A percentile compares a stretch with the other conserved stretches of the same genome.
Conservation (phyloP, 202 grass and related monocot genomes). For the Digitaria exilis region DNA sequence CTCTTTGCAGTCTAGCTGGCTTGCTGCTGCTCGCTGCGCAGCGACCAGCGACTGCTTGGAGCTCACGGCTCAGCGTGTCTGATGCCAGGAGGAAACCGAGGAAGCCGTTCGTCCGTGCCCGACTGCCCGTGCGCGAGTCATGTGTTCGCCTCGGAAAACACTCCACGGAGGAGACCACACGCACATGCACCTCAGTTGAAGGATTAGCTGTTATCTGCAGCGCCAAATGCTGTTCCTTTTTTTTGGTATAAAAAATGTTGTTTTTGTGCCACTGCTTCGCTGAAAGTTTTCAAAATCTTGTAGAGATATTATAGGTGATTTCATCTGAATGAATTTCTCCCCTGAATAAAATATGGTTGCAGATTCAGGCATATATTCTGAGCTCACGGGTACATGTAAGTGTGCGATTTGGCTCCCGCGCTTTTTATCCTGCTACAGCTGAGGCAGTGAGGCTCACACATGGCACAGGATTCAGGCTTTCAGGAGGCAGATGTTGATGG, state of each 20-base stretch:
- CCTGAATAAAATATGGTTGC: neutral
- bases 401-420: slow-evolving; percentile 10
- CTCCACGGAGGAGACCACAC: neutral
- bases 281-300: neutral
- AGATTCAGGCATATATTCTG: slow-evolving; percentile 5
- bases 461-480: slow-evolving; percentile 30
- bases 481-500: neutral
- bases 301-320: neutral
- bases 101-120: neutral
- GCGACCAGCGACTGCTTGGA: slow-evolving; percentile 10
- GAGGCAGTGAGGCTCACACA: slow-evolving; percentile 33
- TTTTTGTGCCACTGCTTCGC: slow-evolving; percentile 1
- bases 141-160: slow-evolving; percentile 25
- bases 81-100: neutral
- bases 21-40: slow-evolving; percentile 7
- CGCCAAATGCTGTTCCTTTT: neutral
- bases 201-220: neutral
- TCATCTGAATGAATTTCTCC: slow-evolving; percentile 3
- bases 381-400: neutral
- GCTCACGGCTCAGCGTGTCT: neutral
- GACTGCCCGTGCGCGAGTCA: neutral
- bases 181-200: slow-evolving; percentile 14
- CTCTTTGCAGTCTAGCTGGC: no score
- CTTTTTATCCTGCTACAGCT: slow-evolving; percentile 11
- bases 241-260: no score